Conservation (phyloP, 1,139 yeast species). For the Trichomonascaceae sp. region DNA sequence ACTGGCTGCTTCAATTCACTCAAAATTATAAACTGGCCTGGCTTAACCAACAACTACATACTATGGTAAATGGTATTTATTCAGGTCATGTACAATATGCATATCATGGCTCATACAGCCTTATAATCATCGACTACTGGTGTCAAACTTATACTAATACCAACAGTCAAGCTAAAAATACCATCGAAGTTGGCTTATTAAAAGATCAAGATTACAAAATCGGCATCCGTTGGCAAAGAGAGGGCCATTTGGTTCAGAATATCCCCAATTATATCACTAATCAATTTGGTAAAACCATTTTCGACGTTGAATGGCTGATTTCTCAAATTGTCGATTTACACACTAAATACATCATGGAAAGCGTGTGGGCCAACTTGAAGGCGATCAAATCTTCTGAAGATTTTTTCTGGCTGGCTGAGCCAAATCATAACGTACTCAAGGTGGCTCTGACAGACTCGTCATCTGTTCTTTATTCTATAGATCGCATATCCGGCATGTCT, state of each 20-base stretch:
- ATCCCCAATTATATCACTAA: constrained; percentile 14
- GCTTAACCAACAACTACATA: constrained; percentile 58
- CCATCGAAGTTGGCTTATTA: constrained; percentile 64
- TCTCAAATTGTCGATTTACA: constrained; percentile 27
- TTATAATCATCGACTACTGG: constrained; percentile 71
- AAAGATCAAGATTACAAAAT: constrained; percentile 44
- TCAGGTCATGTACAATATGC: constrained; percentile 60
- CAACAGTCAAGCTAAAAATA: constrained; percentile 32
- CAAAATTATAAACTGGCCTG: constrained; percentile 68
- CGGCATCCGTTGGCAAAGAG: constrained; percentile 59
- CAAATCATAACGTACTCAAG: constrained; percentile 2
- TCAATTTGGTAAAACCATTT: constrained; percentile 21
- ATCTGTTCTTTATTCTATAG: constrained; percentile 23
- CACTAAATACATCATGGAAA: constrained; percentile 24
- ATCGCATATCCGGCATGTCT: constrained; percentile 29
- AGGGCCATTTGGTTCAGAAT: constrained; percentile 38
- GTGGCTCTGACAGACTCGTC: constrained; percentile 20
- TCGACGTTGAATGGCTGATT: constrained; percentile 28
- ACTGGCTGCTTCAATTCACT: constrained; percentile 63
- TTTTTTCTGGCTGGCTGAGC: constrained; percentile 5
- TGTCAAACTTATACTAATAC: constrained; percentile 23
- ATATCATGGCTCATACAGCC: constrained; percentile 56
- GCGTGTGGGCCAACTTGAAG: constrained; percentile 20
- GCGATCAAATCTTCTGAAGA: constrained; percentile 11
- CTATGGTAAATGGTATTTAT: constrained; percentile 55